Evolutionary conservation across 805 yeast species (phyloP).

Genomic region (Teunomyces aglyptinius): DNA sequence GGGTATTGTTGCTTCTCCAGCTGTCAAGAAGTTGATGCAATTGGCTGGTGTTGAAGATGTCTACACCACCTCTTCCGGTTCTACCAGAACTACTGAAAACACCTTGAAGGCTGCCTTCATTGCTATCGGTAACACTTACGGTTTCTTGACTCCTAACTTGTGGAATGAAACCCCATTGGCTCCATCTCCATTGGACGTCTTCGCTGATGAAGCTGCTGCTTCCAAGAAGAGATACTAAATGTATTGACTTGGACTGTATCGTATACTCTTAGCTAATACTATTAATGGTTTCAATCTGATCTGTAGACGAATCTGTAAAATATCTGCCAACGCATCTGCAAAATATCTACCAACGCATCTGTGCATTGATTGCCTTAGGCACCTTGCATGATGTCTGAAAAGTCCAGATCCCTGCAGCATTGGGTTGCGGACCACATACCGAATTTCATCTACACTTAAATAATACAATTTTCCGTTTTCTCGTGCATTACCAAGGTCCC

Average conservation of each 20-base stretch:
- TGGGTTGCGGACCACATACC: background rate
- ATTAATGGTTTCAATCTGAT: background rate
- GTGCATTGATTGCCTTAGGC: too few species aligned
- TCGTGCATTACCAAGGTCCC: background rate
- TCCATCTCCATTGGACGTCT: constrained; percentile 92
- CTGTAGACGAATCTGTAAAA: background rate
- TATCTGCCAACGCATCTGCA: too few species aligned
- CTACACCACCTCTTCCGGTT: constrained; percentile 97
- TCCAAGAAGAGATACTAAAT: constrained; percentile 73
- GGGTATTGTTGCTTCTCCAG: constrained; percentile 99
- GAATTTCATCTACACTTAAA: background rate
- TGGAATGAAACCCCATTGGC: constrained; percentile 86
- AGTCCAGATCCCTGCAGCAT: too few species aligned
- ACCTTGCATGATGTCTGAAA: too few species aligned
- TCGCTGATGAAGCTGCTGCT: constrained; percentile 79
- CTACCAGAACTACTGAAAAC: constrained; percentile 99
- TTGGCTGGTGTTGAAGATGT: constrained; percentile 99
- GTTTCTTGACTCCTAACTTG: constrained; percentile 99
- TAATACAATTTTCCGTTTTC: background rate
- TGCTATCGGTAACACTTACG: constrained; percentile 99
- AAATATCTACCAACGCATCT: too few species aligned
- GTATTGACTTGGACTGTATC: constrained; percentile 6
- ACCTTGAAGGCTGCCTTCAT: constrained; percentile 99
- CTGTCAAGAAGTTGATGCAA: constrained; percentile 97
- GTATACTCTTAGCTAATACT: background rate